These are phyloP conservation scores for Xylaria venustula DNA, from an alignment of 495 filamentous ascomycete genomes.

Conservation along the genomic window DNA sequence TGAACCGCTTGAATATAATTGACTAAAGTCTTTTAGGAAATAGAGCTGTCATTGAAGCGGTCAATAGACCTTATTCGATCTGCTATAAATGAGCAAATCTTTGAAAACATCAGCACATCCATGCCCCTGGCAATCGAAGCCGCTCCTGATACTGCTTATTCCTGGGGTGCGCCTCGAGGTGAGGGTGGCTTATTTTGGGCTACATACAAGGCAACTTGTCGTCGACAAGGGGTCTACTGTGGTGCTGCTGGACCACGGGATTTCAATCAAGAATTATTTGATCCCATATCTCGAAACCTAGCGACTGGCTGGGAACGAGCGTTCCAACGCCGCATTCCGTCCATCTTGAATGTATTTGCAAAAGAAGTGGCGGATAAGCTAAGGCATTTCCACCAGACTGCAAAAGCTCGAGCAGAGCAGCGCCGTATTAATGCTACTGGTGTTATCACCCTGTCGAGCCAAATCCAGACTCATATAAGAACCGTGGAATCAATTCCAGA, in stretches of 20 bases:
- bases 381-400: conserved; percentile 41
- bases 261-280: conserved; percentile 50
- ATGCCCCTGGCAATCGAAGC: conserved; percentile 36
- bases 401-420: conserved; percentile 21
- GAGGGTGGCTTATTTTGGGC: conserved; percentile 52
- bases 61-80: conserved; percentile 34
- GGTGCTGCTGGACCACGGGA: conserved; percentile 40
- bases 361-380: conserved; percentile 4
- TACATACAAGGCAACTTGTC: conserved; percentile 64
- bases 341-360: conserved; percentile 19
- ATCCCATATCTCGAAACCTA: conserved; percentile 54
- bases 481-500: conserved; percentile 35
- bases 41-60: conserved; percentile 30
- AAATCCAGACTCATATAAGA: conserved; percentile 44
- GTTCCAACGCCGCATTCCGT: conserved; percentile 41
- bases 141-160: conserved; percentile 38
- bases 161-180: conserved; percentile 49
- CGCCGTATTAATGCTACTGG: conserved; percentile 20
- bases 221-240: conserved; percentile 39
- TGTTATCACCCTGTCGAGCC: conserved; percentile 31
- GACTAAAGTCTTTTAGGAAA: neutral
- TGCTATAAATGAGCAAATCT: conserved; percentile 44
- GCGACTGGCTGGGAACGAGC: conserved; percentile 56
- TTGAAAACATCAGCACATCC: conserved; percentile 38
- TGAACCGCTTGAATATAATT: neutral